phyloP scores from a whole-genome alignment of 139 green algal species.

The Zygnema cylindricum region DNA sequence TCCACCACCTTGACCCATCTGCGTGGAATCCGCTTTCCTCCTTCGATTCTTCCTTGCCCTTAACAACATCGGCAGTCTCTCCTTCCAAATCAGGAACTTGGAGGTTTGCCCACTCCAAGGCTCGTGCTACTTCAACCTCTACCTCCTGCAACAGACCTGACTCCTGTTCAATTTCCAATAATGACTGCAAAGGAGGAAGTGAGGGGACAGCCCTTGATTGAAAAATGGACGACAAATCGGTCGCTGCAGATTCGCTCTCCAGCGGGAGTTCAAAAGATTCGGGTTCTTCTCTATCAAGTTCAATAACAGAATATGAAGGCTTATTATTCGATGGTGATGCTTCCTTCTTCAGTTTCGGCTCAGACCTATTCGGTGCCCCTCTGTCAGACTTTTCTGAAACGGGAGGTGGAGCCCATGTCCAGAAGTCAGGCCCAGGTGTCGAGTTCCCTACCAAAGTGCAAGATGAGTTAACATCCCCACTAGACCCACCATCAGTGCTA shows the following conservation, averaged over 20 bases:
- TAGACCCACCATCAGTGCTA: neutral
- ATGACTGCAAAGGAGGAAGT: slow-evolving; percentile 45
- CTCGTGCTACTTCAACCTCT: neutral
- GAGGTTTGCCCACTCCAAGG: neutral
- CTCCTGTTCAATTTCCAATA: slow-evolving; percentile 31
- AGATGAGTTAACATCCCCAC: neutral
- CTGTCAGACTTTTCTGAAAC: neutral
- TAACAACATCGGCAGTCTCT: neutral
- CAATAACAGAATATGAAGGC: no score
- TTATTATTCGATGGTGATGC: neutral
- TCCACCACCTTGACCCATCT: slow-evolving; percentile 58
- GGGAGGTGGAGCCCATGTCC: slow-evolving; percentile 50
- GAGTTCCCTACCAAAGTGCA: neutral
- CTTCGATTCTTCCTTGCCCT: neutral
- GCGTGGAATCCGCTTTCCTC: slow-evolving; percentile 27
- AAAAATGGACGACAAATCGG: neutral
- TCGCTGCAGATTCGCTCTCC: neutral
- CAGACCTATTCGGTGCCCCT: neutral
- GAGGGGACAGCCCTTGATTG: slow-evolving; percentile 22
- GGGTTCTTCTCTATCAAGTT: no score
- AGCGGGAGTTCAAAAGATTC: neutral
- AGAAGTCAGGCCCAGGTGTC: slow-evolving; percentile 58
- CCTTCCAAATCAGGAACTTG: slow-evolving; percentile 31
- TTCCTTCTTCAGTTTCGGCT: neutral
- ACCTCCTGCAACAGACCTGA: no score